Evolutionary conservation across 768 basidiomycete species (phyloP), one percentile per base, ranked within the genome.

Genomic region (Termitomyces sp.): DNA sequence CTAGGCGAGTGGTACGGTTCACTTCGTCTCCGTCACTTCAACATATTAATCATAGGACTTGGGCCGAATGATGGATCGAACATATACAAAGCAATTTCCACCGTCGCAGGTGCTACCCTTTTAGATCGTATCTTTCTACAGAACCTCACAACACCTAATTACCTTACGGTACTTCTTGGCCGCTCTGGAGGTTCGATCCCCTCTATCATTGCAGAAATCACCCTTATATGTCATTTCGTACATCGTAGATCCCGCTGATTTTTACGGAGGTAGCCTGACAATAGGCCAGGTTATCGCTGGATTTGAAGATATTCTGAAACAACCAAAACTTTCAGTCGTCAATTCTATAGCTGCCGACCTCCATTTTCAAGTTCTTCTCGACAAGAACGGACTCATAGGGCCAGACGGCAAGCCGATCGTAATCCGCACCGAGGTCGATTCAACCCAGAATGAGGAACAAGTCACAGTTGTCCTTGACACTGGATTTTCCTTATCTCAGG

Each of bases 401-500:
- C 86, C 87, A 0, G 79, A 87, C 58, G 86, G 86, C 7, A 68
- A 82, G 33, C 61, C 74, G 18, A 81, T 88, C 46, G 65, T 74
- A 20, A 66, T 85, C 50, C 68, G 65, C 4, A 82, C 84, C 0
- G 72, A 69, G 32, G 87, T 89, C 16, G 66, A 73, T 11, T 73
- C 78, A 35, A 75, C 76, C 1, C 70, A 73, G 32, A 71, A 81
- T 50, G 72, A 71, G 11, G 73, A 74, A 16, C 84, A 84, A 64
- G 74, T 84, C 8, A 87, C 86, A 1, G 82, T 82, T 4, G 76
- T 91, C 3, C 74, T 91, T 35, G 90, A 92, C 68, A 85, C 87
- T 4, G 90, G 90, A 0, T 90, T 88, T 70, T 80, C 87, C 0
- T 74, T 90, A 2, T 81, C 87, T 13, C 89, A 90, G 68, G 78